Evolutionary conservation across 2,329 filamentous ascomycete species (phyloP).

Genomic region (Byssothecium circinans): DNA sequence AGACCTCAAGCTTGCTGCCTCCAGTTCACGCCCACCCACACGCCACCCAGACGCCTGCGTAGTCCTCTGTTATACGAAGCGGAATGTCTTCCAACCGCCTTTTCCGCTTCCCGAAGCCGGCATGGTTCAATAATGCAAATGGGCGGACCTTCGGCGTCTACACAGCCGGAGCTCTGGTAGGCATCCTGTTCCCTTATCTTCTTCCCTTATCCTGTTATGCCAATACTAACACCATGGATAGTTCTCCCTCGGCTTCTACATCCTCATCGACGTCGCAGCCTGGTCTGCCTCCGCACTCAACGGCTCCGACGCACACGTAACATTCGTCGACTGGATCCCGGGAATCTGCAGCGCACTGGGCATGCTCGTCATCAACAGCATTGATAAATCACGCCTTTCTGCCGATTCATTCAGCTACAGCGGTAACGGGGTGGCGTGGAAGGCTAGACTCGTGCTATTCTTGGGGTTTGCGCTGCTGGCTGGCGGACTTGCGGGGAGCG

Average conservation of each 20-base stretch:
- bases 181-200: conserved; percentile 69
- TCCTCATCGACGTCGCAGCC: conserved; percentile 66
- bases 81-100: conserved; percentile 57
- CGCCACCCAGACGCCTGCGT: conserved; percentile 1
- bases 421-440: conserved; percentile 70
- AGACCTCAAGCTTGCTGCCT: conserved; percentile 10
- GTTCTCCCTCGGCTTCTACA: conserved; percentile 72
- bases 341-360: conserved; percentile 69
- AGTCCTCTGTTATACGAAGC: conserved; percentile 2
- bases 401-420: conserved; percentile 67
- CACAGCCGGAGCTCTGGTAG: conserved; percentile 65
- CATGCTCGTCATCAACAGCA: conserved; percentile 73
- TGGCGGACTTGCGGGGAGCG: conserved; percentile 66
- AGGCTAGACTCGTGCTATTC: conserved; percentile 68
- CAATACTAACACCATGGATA: conserved; percentile 32
- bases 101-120: conserved; percentile 68
- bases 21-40: not conserved
- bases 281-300: conserved; percentile 65
- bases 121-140: conserved; percentile 67
- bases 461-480: conserved; percentile 70
- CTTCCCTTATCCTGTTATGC: conserved; percentile 47
- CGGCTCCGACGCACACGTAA: conserved; percentile 64
- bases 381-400: conserved; percentile 67
- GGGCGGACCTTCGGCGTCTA: conserved; percentile 68
- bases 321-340: conserved; percentile 73